Conservation (phyloP, 768 basidiomycete genomes). For the Clitopilus hobsonii region DNA sequence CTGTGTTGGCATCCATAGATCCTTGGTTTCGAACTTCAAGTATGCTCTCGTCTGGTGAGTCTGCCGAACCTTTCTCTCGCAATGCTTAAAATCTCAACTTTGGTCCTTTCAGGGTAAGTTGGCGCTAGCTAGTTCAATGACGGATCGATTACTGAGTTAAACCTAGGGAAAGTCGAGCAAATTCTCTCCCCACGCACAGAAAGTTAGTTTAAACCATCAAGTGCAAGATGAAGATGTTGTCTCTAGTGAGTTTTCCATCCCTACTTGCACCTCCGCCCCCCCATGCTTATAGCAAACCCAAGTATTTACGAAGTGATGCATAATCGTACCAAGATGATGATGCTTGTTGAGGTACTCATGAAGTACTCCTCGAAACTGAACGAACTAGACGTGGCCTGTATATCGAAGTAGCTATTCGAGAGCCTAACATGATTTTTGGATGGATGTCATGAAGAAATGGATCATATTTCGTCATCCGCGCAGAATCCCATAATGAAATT, state of each 20-base stretch:
- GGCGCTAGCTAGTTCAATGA: conserved; percentile 4
- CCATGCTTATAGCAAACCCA: neutral
- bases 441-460: no score
- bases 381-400: no score
- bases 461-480: no score
- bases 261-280: neutral
- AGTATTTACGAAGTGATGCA: conserved; percentile 26
- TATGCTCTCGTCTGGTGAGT: conserved; percentile 91
- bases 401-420: no score
- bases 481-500: no score
- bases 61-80: neutral
- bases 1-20: conserved; percentile 90
- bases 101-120: conserved; percentile 4
- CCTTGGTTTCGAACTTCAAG: conserved; percentile 85
- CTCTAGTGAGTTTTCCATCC: conserved; percentile 55
- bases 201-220: conserved; percentile 80
- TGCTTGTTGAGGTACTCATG: no score
- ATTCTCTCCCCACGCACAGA: conserved; percentile 91
- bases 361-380: no score
- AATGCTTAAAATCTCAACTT: neutral
- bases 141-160: neutral
- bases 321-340: no score
- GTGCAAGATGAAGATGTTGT: conserved; percentile 89
- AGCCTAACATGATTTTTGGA: no score
- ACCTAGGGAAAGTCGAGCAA: conserved; percentile 87